Conservation (phyloP, 805 yeast genomes). For the Schizosaccharomyces lindneri region DNA sequence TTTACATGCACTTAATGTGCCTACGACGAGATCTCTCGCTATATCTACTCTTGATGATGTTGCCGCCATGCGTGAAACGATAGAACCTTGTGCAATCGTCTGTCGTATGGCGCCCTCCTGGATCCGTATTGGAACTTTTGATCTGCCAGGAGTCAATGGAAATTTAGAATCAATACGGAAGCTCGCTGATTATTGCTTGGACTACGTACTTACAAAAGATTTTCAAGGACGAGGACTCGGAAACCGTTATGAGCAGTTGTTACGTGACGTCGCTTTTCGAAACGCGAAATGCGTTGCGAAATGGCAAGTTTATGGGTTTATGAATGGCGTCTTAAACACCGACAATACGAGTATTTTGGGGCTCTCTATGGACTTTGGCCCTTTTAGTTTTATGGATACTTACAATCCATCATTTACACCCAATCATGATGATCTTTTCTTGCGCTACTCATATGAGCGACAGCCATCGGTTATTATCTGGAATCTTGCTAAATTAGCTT, state of each 20-base stretch:
- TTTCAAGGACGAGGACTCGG: slow-evolving; percentile 9
- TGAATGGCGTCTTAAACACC: slow-evolving; percentile 84
- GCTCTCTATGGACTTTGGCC: slow-evolving; percentile 77
- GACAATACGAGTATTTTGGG: slow-evolving; percentile 86
- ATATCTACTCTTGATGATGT: slow-evolving; percentile 51
- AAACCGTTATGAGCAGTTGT: slow-evolving; percentile 46
- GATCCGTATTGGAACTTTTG: slow-evolving; percentile 76
- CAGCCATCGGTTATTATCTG: slow-evolving; percentile 81
- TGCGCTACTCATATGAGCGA: slow-evolving; percentile 56
- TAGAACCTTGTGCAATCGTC: slow-evolving; percentile 64
- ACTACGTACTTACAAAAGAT: slow-evolving; percentile 20
- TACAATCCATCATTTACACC: slow-evolving; percentile 68
- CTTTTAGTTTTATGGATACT: slow-evolving; percentile 33
- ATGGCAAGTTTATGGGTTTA: slow-evolving; percentile 80
- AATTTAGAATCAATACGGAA: slow-evolving; percentile 36
- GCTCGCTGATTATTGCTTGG: slow-evolving; percentile 49
- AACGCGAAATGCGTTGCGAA: slow-evolving; percentile 58
- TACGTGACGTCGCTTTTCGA: slow-evolving; percentile 32
- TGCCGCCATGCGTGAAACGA: slow-evolving; percentile 39
- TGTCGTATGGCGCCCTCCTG: slow-evolving; percentile 64
- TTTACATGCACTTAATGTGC: slow-evolving; percentile 47
- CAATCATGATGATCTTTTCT: slow-evolving; percentile 56
- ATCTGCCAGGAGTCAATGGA: slow-evolving; percentile 48
- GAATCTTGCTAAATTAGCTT: slow-evolving; percentile 70
- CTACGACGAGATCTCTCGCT: slow-evolving; percentile 63